Conservation (phyloP, 805 yeast species). For the Tetrapisispora pingtungensis region DNA sequence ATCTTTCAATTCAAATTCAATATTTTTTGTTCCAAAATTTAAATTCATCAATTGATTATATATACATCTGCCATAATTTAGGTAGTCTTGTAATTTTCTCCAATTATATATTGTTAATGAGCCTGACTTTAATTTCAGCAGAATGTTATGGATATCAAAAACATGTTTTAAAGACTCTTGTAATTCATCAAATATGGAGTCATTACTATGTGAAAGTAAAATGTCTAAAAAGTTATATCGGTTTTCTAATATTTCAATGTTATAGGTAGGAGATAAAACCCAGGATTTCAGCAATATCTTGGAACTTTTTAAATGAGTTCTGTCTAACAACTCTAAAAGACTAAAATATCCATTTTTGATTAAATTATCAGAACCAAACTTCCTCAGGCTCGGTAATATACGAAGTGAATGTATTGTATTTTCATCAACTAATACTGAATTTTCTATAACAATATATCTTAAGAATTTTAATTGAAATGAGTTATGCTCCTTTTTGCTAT, state of each 20-base stretch:
- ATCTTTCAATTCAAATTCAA: constrained; percentile 1
- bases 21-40: not conserved
- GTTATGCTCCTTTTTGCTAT: not conserved
- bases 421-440: constrained; percentile 18
- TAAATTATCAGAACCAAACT: constrained; percentile 8
- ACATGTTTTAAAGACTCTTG: constrained; percentile 15
- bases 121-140: constrained; percentile 19
- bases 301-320: constrained; percentile 27
- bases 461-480: not conserved
- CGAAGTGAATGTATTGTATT: constrained; percentile 18
- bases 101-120: constrained; percentile 23
- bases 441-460: not conserved
- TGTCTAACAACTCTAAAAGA: constrained; percentile 11
- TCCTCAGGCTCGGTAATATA: constrained; percentile 14
- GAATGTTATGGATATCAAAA: constrained; percentile 23
- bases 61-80: constrained; percentile 14
- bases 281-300: constrained; percentile 25
- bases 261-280: constrained; percentile 30
- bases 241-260: constrained; percentile 18
- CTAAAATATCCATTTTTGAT: constrained; percentile 14
- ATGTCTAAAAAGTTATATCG: constrained; percentile 25
- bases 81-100: constrained; percentile 22
- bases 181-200: constrained; percentile 15
- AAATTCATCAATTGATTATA: constrained; percentile 7
- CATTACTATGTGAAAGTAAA: constrained; percentile 17